These are phyloP conservation scores for Phoenix dactylifera DNA, from an alignment of 176 grass and related monocot genomes.

Conservation along the genomic window DNA sequence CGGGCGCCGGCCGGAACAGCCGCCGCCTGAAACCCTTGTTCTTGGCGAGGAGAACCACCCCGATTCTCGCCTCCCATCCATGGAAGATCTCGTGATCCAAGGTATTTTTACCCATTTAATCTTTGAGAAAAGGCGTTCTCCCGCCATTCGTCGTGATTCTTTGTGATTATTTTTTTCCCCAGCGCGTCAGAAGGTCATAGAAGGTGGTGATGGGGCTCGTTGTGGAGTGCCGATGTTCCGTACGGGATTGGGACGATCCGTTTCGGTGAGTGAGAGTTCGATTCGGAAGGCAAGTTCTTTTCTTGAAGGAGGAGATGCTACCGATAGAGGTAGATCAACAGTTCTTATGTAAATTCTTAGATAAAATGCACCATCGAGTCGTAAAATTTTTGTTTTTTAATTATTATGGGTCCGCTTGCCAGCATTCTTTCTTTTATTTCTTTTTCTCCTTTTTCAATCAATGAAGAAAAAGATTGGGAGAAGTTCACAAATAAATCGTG, in stretches of 20 bases:
- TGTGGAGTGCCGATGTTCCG: constrained; percentile 31
- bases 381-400: too few species aligned
- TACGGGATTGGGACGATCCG: constrained; percentile 30
- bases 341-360: too few species aligned
- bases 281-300: constrained; percentile 40
- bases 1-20: background rate
- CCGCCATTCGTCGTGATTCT: background rate
- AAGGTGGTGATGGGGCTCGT: constrained; percentile 8
- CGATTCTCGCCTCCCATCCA: constrained; percentile 13
- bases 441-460: too few species aligned
- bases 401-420: too few species aligned
- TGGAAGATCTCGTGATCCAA: constrained; percentile 24
- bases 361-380: too few species aligned
- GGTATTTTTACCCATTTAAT: constrained; percentile 4
- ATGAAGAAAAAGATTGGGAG: too few species aligned
- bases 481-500: background rate
- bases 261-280: constrained; percentile 32
- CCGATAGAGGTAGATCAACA: constrained; percentile 17
- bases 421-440: too few species aligned
- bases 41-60: background rate
- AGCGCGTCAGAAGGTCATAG: constrained; percentile 22
- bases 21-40: constrained; percentile 9
- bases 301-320: constrained; percentile 31
- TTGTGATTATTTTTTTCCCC: background rate
- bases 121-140: background rate